Base-by-base conservation (phyloP, 2,329 filamentous ascomycete species). In the Aureobasidium uvarum region DNA sequence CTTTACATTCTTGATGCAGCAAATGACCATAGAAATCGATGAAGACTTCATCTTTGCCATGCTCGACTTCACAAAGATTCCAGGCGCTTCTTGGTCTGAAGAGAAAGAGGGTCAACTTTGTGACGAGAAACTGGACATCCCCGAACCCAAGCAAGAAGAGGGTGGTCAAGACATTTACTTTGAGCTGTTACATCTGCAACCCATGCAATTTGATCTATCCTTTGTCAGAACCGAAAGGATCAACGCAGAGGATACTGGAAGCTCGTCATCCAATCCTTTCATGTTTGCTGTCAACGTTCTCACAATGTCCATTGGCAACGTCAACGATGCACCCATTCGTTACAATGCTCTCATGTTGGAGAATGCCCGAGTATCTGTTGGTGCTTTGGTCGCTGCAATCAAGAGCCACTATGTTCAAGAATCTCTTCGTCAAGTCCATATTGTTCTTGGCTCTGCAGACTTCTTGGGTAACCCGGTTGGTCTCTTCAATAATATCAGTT, bases 281-380 rank as follows among this genome's bases (percentile, higher is more conserved):
- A 98, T 98, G 93, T 99, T 98, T 80, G 93, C 97, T 75, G 88
- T 98, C 76, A 98, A 99, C 74, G 91, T 98, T 70, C 88, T 99
- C 81, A 98, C 96, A 0, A 99, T 99, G 95, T 96, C 95, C 16
- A 95, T 99, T 72, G 95, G 95, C 69, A 99, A 99, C 72, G 92
- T 99, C 81, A 99, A 99, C 72, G 96, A 99, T 77, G 95, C 95
- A 7, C 96, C 95, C 0, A 88, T 99, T 62, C 88, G 92, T 55
- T 87, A 99, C 74, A 99, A 98, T 69, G 92, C 95, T 0, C 81
- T 99, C 28, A 90, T 99, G 80, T 80, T 99, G 28, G 95, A 99
- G 77, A 99, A 99, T 72, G 93, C 95, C 51, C 87, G 95, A 33
- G 90, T 99, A 5, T 96, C 95, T 0, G 88, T 92, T 8, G 87